Conservation (phyloP, 2,329 filamentous ascomycete species). For the Neonectria hederae region DNA sequence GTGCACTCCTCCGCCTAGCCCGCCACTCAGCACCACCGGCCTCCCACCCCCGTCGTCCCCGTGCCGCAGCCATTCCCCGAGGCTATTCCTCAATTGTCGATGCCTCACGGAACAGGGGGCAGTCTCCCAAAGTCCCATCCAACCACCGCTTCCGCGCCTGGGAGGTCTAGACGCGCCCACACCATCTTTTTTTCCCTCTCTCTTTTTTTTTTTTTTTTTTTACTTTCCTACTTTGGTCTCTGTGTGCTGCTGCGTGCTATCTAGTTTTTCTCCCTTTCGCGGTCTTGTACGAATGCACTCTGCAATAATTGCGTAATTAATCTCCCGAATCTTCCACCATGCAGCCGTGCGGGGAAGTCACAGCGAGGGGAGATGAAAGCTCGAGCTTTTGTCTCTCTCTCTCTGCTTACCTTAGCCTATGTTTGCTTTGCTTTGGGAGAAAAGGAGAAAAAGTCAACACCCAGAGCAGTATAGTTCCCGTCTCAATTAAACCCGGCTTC, state of each 20-base stretch:
- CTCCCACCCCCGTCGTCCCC: conserved; percentile 12
- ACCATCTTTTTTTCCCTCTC: neutral
- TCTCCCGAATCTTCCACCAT: conserved; percentile 4
- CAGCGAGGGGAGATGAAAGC: neutral
- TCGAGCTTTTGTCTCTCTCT: too few species aligned
- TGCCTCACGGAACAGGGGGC: neutral
- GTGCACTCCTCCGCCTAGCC: conserved; percentile 12
- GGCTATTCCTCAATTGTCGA: neutral
- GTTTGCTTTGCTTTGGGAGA: neutral
- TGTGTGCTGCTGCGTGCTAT: neutral
- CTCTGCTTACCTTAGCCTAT: neutral
- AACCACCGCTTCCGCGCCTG: conserved; percentile 3
- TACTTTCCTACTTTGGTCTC: too few species aligned
- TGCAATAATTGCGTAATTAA: conserved; percentile 20
- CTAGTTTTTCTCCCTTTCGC: neutral
- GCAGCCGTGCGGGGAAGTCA: conserved; percentile 2
- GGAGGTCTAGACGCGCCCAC: conserved; percentile 5
- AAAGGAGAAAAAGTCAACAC: too few species aligned
- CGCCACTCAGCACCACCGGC: conserved; percentile 18
- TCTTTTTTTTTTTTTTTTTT: too few species aligned
- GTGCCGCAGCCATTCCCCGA: conserved; percentile 1
- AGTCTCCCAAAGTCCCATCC: neutral
- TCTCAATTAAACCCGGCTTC: neutral
- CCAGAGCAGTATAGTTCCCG: too few species aligned
- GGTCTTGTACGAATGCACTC: neutral